A percentile compares a stretch with the other conserved stretches of the same genome.
Conservation (phyloP, 306 rosid genomes). For the Pachyrhizus erosus region DNA sequence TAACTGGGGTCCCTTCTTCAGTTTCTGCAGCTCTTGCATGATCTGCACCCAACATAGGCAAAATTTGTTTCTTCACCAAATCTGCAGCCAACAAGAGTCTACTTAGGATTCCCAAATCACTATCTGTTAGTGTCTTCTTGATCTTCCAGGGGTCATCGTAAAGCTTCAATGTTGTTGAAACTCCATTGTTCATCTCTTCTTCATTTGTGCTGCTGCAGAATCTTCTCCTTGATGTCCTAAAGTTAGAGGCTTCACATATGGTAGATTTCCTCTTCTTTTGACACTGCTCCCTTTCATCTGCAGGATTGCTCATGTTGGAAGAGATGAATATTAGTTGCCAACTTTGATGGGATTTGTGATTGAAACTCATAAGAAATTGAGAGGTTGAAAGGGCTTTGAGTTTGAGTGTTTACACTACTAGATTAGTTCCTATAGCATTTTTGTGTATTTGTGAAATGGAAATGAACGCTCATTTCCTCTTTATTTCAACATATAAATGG, state of each 20-base stretch:
- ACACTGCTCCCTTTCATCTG: slow-evolving; percentile 25
- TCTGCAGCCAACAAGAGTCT: slow-evolving; percentile 43
- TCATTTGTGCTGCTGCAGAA: slow-evolving; percentile 27
- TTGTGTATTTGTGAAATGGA: neutral
- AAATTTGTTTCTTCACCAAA: slow-evolving; percentile 36
- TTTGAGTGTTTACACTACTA: neutral
- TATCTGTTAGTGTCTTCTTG: slow-evolving; percentile 44
- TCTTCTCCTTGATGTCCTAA: slow-evolving; percentile 31
- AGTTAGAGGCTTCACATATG: neutral
- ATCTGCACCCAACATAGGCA: slow-evolving; percentile 44
- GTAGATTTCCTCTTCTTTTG: slow-evolving; percentile 41
- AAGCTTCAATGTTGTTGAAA: slow-evolving; percentile 42
- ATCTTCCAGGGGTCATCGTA: slow-evolving; percentile 52
- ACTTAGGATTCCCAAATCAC: slow-evolving; percentile 52
- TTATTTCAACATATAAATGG: neutral
- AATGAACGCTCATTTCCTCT: neutral
- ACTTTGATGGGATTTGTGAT: neutral
- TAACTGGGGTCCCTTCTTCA: slow-evolving; percentile 36
- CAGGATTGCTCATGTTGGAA: slow-evolving; percentile 27
- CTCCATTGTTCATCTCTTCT: slow-evolving; percentile 20
- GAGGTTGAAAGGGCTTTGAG: neutral
- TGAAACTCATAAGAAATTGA: neutral
- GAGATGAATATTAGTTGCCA: neutral
- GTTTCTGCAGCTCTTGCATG: slow-evolving; percentile 30
- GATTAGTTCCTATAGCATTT: neutral